Base-by-base conservation (phyloP, 169 alveolate genomes). In the Plasmodium vivax region DNA sequence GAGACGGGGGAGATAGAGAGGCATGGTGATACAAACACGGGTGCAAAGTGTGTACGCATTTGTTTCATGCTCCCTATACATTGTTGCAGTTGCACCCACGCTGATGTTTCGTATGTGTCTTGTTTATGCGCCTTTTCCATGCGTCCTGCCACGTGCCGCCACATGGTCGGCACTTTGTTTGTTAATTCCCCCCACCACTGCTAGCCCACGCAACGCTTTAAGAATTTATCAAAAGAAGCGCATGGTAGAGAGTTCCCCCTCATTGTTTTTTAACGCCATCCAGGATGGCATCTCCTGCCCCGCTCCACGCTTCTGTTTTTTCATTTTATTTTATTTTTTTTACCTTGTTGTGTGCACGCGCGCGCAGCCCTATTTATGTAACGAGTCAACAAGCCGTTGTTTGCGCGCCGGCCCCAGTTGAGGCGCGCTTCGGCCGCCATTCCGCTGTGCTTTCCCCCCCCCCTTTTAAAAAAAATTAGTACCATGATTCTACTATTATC, bases 401-500 rank as follows among this genome's bases (percentile, higher is more conserved):
- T 68, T 68, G 4, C 14, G 77, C 10, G 30, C 30, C 10, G 16
- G 16, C 36, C 36, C n/a, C 36, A 12, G 12, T n/a, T 62, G 36
- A 62, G 30, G 30, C 36, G 23, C 36, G 5, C 16, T 23, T 68
- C 77, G 16, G 38, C 77, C n/a, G n/a, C 77, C 77, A 68, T 23
- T 68, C 77, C 32, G 77, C 77, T 23, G 14, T 10, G 19, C 43
- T 8, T 68, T 41, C 32, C 45, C 5, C 27, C 62, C 32, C 45
- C 14, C 12, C 36, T 47, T 47, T 34, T 36, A 7, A 12, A 51
- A 27, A 23, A 43, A 80, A 58, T 88, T 62, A 90, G 83, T 90
- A 90, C 94, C 94, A 90, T 56, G 94, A 90, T 90, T 90, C 94
- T 12, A 90, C 32, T 81, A 90, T 90, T 80, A 90, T 90, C 2